Evolutionary conservation across 106 monocot species (phyloP), one percentile per base, ranked within the genome.

Genomic region (Triglochin maritima): DNA sequence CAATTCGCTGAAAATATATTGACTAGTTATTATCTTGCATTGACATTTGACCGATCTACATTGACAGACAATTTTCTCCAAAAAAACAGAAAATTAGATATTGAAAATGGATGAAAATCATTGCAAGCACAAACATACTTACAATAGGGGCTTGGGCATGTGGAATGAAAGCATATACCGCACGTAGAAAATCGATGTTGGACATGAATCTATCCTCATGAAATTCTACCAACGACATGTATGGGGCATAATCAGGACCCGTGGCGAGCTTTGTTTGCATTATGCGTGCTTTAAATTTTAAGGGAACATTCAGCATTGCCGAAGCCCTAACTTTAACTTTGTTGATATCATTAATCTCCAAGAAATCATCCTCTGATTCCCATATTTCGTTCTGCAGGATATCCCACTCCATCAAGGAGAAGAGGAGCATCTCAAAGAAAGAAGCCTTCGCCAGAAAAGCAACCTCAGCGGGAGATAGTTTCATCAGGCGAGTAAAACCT

Each of bases 131-230:
- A 59, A 12, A 52, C 50, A 51, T 56, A 76, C 87, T 86, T 77
- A 96, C 96, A 3, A 83, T 84, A 52, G 96, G 96, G 50, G 91
- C 91, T 80, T 83, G 83, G 13, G 79, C 86, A 71, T 58, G 70
- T 63, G 96, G 91, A 75, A 91, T 96, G 66, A 80, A 96, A 54
- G 83, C 85, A 82, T 96, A 86, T 63, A 75, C 70, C 56, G 88
- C 78, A 65, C 83, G 90, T 42, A 96, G 63, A 78, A 96, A 69
- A 68, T 77, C 82, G 56, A 65, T 74, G 71, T 86, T 91, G 53
- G 85, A 85, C 15, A 70, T 72, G 45, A 86, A 81, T 68, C 96
- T 88, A 15, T 96, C 88, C 65, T 79, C 73, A 77, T 96, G 88
- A 63, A 85, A 88, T 44, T 72, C 63, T 15, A 80, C 83, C 57